These are phyloP conservation scores for Penicillium frequentans DNA, from an alignment of 2,329 filamentous ascomycete genomes.

Conservation along the genomic window DNA sequence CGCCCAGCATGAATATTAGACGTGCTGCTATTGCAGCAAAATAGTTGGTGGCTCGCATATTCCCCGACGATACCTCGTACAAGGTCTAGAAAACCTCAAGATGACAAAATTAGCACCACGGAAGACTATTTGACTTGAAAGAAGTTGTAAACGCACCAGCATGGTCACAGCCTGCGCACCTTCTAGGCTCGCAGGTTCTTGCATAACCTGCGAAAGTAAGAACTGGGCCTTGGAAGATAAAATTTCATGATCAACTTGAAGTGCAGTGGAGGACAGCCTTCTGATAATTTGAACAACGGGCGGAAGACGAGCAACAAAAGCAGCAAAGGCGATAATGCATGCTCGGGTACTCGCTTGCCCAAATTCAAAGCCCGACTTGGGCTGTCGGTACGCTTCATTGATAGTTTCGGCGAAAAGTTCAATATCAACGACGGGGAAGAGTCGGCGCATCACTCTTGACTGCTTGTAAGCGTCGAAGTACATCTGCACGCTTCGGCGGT, in stretches of 20 bases:
- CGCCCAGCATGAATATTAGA: conserved; percentile 52
- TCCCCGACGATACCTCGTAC: conserved; percentile 49
- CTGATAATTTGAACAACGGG: conserved; percentile 4
- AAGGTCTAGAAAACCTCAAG: conserved; percentile 28
- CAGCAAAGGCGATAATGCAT: conserved; percentile 53
- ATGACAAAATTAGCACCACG: neutral
- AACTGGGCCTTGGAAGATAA: conserved; percentile 45
- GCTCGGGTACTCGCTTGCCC: conserved; percentile 42
- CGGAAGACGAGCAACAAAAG: conserved; percentile 34
- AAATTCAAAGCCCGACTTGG: conserved; percentile 12
- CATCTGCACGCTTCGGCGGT: conserved; percentile 28
- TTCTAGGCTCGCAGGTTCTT: conserved; percentile 44
- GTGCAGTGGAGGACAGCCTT: neutral
- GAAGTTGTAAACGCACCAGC: conserved; percentile 42
- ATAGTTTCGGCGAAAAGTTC: conserved; percentile 51
- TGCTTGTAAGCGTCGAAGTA: conserved; percentile 33
- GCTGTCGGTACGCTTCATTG: conserved; percentile 44
- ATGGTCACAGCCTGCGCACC: conserved; percentile 50
- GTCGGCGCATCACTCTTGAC: conserved; percentile 39
- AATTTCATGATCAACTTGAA: conserved; percentile 41
- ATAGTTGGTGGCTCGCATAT: conserved; percentile 48
- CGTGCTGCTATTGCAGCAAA: conserved; percentile 50
- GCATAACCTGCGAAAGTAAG: conserved; percentile 45
- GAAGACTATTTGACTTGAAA: neutral
- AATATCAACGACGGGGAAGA: conserved; percentile 53